Base-by-base conservation (phyloP, 179 eudicot genomes). In the Patellifolia procumbens region DNA sequence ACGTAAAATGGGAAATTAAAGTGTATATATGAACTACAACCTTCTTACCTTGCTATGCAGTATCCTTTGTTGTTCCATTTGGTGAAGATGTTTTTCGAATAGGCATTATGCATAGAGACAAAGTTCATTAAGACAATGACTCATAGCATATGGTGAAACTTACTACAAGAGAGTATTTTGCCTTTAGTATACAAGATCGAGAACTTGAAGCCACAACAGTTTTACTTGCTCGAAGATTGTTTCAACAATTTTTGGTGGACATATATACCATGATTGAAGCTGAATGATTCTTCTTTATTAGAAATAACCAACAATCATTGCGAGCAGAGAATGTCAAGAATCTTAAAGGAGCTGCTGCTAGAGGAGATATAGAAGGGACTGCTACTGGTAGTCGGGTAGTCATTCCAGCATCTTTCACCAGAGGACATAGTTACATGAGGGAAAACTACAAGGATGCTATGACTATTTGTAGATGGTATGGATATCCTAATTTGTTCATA, bases 21-120 rank as follows among this genome's bases (percentile, higher is more conserved):
- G 3, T 29, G 56, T 17, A 74, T 74, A 2, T 15, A 16, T 61
- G 59, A 74, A 43, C 56, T 74, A 19, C 49, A 67, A 3, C 53
- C 73, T 22, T 76, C 73, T 3, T 76, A 76, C 37, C 72, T 65
- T 12, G 49, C 64, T 11, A 39, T 76, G 16, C 64, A 66, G 39
- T 66, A 76, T 16, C 79, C 55, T 8, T 16, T 76, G 1, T 16
- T 52, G 20, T 76, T 66, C 15, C 64, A n/a, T n/a, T n/a, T n/a
- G n/a, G n/a, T n/a, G n/a, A n/a, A n/a, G n/a, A n/a, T n/a, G n/a
- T n/a, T 15, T 28, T 55, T 37, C 55, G 53, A 65, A 72, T 16
- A 67, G 68, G 24, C 43, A 76, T 53, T 37, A 39, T 10, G 42
- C 67, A 34, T 26, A 67, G 17, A 39, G n/a, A 9, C 10, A 13